Conservation (phyloP, 2,329 filamentous ascomycete genomes). For the Pseudogymnoascus sp. region DNA sequence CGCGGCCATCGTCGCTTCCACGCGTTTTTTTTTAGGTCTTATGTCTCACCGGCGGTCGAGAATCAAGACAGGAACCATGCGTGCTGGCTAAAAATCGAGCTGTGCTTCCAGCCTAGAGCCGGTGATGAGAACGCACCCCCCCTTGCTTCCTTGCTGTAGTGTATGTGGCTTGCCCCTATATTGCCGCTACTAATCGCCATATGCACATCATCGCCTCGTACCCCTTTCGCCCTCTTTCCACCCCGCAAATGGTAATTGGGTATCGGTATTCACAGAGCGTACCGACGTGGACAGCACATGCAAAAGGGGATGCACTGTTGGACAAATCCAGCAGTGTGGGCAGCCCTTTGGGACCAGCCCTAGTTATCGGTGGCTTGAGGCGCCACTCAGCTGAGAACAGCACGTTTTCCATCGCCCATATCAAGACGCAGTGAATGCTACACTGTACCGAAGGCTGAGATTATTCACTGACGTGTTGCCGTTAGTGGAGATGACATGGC, state of each 20-base stretch:
- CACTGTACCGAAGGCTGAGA: background rate
- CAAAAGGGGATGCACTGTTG: background rate
- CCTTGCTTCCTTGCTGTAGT: background rate
- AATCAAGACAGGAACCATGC: background rate
- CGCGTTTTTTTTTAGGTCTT: background rate
- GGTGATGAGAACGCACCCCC: background rate
- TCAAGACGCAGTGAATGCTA: background rate
- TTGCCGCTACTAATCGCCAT: background rate
- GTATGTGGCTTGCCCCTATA: background rate
- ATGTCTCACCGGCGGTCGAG: background rate
- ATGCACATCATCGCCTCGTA: background rate
- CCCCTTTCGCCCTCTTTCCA: background rate
- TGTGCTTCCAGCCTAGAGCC: background rate
- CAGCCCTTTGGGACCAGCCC: background rate
- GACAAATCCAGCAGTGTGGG: background rate
- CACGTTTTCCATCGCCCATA: background rate
- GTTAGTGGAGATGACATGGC: constrained; percentile 1
- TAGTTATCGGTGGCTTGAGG: background rate
- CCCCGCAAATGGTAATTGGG: constrained; percentile 4
- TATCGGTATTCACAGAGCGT: background rate
- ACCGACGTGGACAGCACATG: constrained; percentile 3
- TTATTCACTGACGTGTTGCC: background rate
- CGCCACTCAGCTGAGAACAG: background rate
- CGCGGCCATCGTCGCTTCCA: background rate
- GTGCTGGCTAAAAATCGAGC: background rate